Percentiles rank a stretch among this genome's conserved stretches.
Evolutionary conservation across 106 monocot species (phyloP).

Genomic region (Hemerocallis citrina): DNA sequence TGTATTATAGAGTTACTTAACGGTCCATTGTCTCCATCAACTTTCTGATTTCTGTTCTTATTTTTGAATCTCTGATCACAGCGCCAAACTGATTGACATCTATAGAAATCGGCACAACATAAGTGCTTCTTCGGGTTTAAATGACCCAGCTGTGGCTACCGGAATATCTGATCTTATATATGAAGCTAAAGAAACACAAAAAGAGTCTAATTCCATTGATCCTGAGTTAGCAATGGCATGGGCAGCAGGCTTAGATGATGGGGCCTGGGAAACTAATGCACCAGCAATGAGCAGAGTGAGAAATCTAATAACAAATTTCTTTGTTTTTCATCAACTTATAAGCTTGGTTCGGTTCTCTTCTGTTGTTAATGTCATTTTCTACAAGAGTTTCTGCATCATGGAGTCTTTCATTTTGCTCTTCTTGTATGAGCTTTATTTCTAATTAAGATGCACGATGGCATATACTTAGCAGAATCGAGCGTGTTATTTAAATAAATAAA

Average conservation of each 20-base stretch:
- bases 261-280: constrained; percentile 67
- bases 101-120: constrained; percentile 97
- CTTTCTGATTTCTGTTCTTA: background rate
- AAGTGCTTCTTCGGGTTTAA: constrained; percentile 70
- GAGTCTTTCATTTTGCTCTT: background rate
- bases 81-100: constrained; percentile 89
- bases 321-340: background rate
- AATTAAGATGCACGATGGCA: background rate
- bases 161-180: constrained; percentile 96
- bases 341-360: background rate
- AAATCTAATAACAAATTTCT: constrained; percentile 2
- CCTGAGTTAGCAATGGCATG: constrained; percentile 96
- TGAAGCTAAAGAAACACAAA: constrained; percentile 51
- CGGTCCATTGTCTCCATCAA: no score
- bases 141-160: constrained; percentile 95
- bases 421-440: background rate
- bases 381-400: background rate
- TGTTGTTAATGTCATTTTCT: background rate
- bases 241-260: constrained; percentile 85
- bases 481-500: background rate
- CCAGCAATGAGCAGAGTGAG: constrained; percentile 83
- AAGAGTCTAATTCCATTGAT: constrained; percentile 60
- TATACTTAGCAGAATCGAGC: background rate
- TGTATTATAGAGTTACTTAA: no score
- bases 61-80: constrained; percentile 21